Conservation (phyloP, 2,329 filamentous ascomycete genomes). For the Cladosporium sp. region DNA sequence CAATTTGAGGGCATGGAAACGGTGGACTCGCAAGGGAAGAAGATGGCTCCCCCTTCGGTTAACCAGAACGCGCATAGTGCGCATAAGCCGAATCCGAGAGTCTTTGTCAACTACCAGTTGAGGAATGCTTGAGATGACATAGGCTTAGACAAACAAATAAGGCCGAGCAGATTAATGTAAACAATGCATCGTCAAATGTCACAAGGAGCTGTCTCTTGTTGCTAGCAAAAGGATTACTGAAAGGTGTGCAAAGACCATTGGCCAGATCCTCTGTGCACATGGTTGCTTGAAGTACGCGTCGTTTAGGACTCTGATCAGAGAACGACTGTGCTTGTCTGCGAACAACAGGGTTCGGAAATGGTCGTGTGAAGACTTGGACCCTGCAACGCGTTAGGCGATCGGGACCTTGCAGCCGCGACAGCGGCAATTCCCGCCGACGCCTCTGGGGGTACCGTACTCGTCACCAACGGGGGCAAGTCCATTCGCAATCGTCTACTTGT, state of each 20-base stretch:
- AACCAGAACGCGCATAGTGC: conserved; percentile 36
- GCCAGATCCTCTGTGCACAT: too few relatives aligned
- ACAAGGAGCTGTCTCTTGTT: too few relatives aligned
- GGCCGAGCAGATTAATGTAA: too few relatives aligned
- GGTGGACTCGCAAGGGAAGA: conserved; percentile 35
- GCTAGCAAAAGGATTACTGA: too few relatives aligned
- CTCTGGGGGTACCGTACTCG: conserved; percentile 3
- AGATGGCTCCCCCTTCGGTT: conserved; percentile 26
- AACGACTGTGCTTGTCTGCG: too few relatives aligned
- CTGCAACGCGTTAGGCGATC: background rate
- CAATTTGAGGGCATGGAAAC: conserved; percentile 46
- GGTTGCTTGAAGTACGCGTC: too few relatives aligned
- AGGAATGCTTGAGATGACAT: conserved; percentile 15
- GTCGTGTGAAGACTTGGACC: background rate
- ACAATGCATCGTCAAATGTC: too few relatives aligned
- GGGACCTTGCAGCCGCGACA: background rate
- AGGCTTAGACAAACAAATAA: background rate
- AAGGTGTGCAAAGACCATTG: too few relatives aligned
- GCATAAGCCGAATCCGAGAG: conserved; percentile 33
- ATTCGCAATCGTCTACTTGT: conserved; percentile 2
- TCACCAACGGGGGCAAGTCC: conserved; percentile 1
- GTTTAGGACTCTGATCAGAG: too few relatives aligned
- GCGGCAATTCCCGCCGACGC: background rate
- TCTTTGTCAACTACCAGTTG: conserved; percentile 36
- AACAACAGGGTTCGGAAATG: too few relatives aligned